Base-by-base conservation (phyloP, 2,329 filamentous ascomycete species). In the Neonectria punicea region DNA sequence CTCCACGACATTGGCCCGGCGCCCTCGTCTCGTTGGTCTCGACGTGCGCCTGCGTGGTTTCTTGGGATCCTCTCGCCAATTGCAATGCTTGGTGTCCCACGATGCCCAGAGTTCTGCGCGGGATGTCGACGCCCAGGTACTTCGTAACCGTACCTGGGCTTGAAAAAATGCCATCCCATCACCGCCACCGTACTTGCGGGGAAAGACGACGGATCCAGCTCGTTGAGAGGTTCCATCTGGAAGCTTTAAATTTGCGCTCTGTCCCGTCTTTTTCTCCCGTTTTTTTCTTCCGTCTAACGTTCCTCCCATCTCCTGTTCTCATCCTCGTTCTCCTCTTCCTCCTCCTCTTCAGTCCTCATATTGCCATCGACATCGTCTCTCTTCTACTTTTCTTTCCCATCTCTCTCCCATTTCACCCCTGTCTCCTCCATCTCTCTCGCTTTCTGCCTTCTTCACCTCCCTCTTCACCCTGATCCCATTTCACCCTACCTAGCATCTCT, bases 1-100 rank as follows among this genome's bases (percentile, higher is more conserved):
- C 47, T 53, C 65, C 61, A 63, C 55, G 51, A 53, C 64, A 71
- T 72, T 74, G 68, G 72, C 63, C 49, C 56, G 44, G n/a, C 18
- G n/a, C 25, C 34, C 53, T 25, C 56, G 20, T 61, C 56, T 58
- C 54, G 61, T 68, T 72, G 70, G 70, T 65, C 65, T 69, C 51
- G 25, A 28, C 46, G 41, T 22, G 61, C 44, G 18, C 36, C 22
- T 34, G 53, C 49, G 49, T 47, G 60, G 55, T 66, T 53, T 57
- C 51, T 56, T 47, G 43, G 46, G 55, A 9, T 43, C 32, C 18
- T 49, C 44, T 53, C 46, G 8, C 58, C 62, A 65, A 65, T 65
- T 41, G 41, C 41, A 54, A 13, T 30, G 44, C 22, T n/a, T 32
- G 22, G 13, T 22, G 32, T 65, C 62, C 62, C 62, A 65, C 58